Evolutionary conservation across 169 alveolate genomes (phyloP), one percentile per base, ranked within the genome.

Genomic region (Plasmodium relictum): DNA sequence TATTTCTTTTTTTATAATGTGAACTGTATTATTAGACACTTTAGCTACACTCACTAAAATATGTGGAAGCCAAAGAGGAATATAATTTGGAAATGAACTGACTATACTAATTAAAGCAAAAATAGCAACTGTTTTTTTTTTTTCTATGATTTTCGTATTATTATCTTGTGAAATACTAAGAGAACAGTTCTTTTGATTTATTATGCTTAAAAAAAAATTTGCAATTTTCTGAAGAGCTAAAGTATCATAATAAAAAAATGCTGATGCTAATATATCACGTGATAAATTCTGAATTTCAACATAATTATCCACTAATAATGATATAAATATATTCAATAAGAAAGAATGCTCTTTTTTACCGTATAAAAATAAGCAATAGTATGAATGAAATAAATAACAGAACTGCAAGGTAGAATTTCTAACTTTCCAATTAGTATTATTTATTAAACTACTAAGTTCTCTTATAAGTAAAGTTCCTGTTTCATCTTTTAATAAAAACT

Each of bases 51-150:
- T 74, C 0, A 95, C 89, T 62, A 94, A 65, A 52, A 95, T 91
- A 37, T 92, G 87, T 0, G 97, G 97, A 44, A 94, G 95, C 97
- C 97, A 94, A 14, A 56, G 66, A 3, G 97, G 97, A 18, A 93
- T 89, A 65, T 85, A 91, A 92, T 74, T 93, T 1, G 96, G 97
- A 45, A 56, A 63, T 1, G 93, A 74, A 42, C 63, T 73, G 16
- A 92, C 73, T 24, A 92, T 72, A 83, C 91, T 83, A 6, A 83
- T 83, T 44, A 83, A 83, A 20, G 91, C 63, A 71, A 52, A 83
- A 44, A 83, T 83, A 44, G 91, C 78, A n/a, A 62, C 65, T 2
- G 59, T 68, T 68, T 83, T 83, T 52, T 66, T 83, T 59, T 48
- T 83, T 18, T 83, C 91, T 18, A 83, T 8, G 24, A 41, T 52